phyloP scores from a whole-genome alignment of 352 stramenopile species.

The Phytophthora nicotianae region DNA sequence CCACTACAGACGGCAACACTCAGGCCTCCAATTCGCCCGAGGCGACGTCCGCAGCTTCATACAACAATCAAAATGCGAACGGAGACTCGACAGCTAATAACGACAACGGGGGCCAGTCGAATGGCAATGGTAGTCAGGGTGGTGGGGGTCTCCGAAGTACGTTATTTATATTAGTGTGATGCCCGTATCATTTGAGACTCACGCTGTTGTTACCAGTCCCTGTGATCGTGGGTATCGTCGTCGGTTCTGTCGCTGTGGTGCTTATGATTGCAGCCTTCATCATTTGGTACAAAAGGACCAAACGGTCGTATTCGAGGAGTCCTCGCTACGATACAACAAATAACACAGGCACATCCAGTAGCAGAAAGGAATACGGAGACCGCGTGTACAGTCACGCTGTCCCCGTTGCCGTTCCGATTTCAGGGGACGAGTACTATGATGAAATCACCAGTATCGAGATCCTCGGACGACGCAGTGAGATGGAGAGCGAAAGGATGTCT shows the following conservation, averaged over 20 bases:
- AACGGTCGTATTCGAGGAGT: constrained; percentile 20
- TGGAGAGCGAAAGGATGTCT: constrained; percentile 20
- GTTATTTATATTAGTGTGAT: neutral
- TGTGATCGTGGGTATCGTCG: constrained; percentile 42
- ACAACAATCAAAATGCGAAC: constrained; percentile 20
- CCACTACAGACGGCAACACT: constrained; percentile 20
- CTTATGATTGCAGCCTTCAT: constrained; percentile 48
- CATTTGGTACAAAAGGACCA: constrained; percentile 47
- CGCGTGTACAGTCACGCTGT: constrained; percentile 28
- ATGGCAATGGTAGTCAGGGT: constrained; percentile 15
- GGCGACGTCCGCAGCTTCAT: constrained; percentile 21
- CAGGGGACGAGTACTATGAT: constrained; percentile 30
- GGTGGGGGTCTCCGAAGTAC: constrained; percentile 26
- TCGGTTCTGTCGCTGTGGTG: constrained; percentile 40
- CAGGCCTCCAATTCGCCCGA: constrained; percentile 19
- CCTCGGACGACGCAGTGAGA: constrained; percentile 27
- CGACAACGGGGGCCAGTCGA: constrained; percentile 27
- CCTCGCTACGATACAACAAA: constrained; percentile 20
- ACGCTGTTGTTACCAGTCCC: constrained; percentile 16
- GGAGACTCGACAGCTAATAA: constrained; percentile 10
- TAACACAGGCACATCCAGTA: constrained; percentile 28
- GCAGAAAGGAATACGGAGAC: constrained; percentile 29
- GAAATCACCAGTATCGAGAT: constrained; percentile 34
- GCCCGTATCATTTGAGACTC: neutral
- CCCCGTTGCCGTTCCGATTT: constrained; percentile 27